These are phyloP conservation scores for Russula dissimulans DNA, from an alignment of 768 basidiomycete species.

Conservation along the genomic window DNA sequence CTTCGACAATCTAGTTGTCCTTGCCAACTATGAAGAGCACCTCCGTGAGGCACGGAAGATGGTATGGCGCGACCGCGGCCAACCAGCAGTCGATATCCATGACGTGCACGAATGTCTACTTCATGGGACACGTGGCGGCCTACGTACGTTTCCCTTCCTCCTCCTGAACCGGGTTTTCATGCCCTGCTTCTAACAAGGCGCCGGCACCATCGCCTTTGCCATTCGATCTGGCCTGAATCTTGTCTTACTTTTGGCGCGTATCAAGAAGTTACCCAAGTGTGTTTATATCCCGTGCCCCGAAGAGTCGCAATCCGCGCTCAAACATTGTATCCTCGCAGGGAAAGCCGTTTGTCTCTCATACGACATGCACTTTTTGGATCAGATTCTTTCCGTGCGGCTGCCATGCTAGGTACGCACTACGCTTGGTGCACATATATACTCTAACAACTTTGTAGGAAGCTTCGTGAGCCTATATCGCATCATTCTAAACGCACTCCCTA, in stretches of 20 bases:
- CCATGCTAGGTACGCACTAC: slow-evolving; percentile 63
- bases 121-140: slow-evolving; percentile 61
- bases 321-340: slow-evolving; percentile 30
- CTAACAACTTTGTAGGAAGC: slow-evolving; percentile 39
- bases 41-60: slow-evolving; percentile 67
- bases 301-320: not conserved
- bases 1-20: slow-evolving; percentile 78
- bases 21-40: slow-evolving; percentile 76
- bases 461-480: slow-evolving; percentile 75
- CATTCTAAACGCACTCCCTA: slow-evolving; percentile 67
- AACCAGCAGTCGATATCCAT: slow-evolving; percentile 62
- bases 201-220: slow-evolving; percentile 69
- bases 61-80: slow-evolving; percentile 73
- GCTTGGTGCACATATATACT: not conserved
- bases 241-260: slow-evolving; percentile 64
- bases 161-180: not conserved
- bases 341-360: slow-evolving; percentile 55
- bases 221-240: slow-evolving; percentile 80
- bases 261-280: slow-evolving; percentile 59
- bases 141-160: slow-evolving; percentile 42
- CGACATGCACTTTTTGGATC: slow-evolving; percentile 76
- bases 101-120: slow-evolving; percentile 55
- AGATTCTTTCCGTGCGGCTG: slow-evolving; percentile 77
- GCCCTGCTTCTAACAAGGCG: slow-evolving; percentile 41
- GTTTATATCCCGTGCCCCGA: slow-evolving; percentile 18